These are phyloP conservation scores for Fusarium neocosmosporiellum DNA, from an alignment of 2,329 filamentous ascomycete genomes.

Conservation along the genomic window DNA sequence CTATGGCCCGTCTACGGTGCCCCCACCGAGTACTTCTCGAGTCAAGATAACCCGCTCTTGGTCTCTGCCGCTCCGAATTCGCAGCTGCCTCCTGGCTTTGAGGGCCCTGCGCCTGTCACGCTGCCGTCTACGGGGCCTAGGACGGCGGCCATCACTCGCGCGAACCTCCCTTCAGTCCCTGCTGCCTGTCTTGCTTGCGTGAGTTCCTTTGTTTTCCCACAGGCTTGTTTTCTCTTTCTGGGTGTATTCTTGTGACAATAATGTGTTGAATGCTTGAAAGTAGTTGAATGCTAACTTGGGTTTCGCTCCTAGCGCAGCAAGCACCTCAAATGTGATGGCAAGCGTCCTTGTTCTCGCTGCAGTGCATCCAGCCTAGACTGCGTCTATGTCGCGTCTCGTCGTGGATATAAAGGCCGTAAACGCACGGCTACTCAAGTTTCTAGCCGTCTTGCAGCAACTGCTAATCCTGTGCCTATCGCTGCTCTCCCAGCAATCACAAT, in stretches of 20 bases:
- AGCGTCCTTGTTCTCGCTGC: conserved; percentile 76
- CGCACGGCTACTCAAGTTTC: conserved; percentile 40
- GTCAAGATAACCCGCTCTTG: neutral
- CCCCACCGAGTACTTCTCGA: neutral
- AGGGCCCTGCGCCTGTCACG: neutral
- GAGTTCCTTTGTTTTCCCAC: conserved; percentile 45
- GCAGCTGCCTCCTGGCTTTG: neutral
- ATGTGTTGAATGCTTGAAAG: neutral
- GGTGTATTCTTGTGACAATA: too few relatives aligned
- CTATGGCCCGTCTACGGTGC: neutral
- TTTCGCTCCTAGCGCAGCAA: conserved; percentile 60
- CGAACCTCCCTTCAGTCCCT: conserved; percentile 49
- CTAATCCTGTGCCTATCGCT: conserved; percentile 22
- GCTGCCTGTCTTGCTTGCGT: conserved; percentile 67
- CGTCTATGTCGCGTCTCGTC: conserved; percentile 77
- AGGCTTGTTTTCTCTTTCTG: neutral
- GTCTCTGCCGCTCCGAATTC: neutral
- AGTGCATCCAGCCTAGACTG: conserved; percentile 67
- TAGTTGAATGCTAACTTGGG: conserved; percentile 11
- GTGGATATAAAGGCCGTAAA: conserved; percentile 74
- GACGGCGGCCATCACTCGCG: neutral
- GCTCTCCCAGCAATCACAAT: neutral
- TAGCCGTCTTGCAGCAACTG: conserved; percentile 36
- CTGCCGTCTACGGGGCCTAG: neutral
- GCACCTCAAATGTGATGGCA: conserved; percentile 82